Evolutionary conservation across 768 basidiomycete genomes (phyloP).

Genomic region (Pleurotus citrinopileatus): DNA sequence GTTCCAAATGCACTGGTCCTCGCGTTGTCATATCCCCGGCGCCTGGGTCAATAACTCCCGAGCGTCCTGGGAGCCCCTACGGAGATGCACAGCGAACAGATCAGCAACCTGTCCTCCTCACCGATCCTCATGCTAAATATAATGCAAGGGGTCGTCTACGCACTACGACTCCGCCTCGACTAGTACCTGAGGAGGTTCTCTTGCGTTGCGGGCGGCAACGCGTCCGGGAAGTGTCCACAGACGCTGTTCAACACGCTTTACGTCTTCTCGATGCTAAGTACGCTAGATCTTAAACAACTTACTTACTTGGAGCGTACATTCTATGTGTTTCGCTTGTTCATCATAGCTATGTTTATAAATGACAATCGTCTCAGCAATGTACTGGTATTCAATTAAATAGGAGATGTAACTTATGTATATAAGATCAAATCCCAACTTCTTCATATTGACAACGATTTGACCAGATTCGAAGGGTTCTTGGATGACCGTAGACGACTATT

Average conservation of each 20-base stretch:
- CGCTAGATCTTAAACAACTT: conserved; percentile 24
- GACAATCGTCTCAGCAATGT: not conserved
- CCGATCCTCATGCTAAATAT: conserved; percentile 44
- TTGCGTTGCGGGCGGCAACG: conserved; percentile 59
- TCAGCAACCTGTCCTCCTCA: conserved; percentile 42
- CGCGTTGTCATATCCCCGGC: conserved; percentile 56
- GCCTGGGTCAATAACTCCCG: conserved; percentile 45
- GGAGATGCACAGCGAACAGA: conserved; percentile 16
- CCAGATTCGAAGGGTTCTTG: not conserved
- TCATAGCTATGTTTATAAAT: not conserved
- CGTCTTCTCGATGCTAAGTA: conserved; percentile 70
- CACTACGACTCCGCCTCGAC: conserved; percentile 40
- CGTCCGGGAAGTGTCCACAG: conserved; percentile 66
- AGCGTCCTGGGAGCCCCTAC: conserved; percentile 28
- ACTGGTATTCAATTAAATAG: not conserved
- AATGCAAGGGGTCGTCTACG: conserved; percentile 37
- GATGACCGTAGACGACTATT: not conserved
- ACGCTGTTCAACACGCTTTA: conserved; percentile 73
- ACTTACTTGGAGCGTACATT: conserved; percentile 9
- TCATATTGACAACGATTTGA: no score
- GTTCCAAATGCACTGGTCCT: conserved; percentile 75
- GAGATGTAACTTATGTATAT: not conserved
- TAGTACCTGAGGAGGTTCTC: conserved; percentile 61
- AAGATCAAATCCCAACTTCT: no score
- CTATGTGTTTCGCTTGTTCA: conserved; percentile 9